These are phyloP conservation scores for Neopestalotiopsis sp. DNA, from an alignment of 2,329 filamentous ascomycete genomes.

Conservation along the genomic window DNA sequence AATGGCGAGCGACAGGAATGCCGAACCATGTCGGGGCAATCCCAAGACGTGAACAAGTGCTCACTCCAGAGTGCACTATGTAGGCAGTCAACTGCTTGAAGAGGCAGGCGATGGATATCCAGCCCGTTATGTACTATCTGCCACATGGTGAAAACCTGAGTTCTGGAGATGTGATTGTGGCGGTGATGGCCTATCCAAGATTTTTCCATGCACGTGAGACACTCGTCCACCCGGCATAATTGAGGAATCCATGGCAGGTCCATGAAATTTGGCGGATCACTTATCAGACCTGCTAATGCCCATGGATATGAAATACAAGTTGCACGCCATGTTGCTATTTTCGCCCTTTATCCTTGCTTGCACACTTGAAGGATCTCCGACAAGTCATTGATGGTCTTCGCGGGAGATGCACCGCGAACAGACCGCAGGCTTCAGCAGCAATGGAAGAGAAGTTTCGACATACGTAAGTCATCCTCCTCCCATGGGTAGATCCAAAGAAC, in stretches of 20 bases:
- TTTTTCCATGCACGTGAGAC: neutral
- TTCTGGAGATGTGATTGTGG: neutral
- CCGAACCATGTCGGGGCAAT: neutral
- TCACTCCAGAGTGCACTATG: neutral
- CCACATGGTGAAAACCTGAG: neutral
- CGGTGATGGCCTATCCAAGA: neutral
- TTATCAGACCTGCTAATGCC: neutral
- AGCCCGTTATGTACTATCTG: neutral
- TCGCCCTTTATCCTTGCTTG: slow-evolving; percentile 23
- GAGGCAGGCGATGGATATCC: neutral
- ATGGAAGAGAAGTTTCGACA: neutral
- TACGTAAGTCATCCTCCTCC: neutral
- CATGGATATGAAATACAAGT: neutral
- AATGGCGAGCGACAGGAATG: neutral
- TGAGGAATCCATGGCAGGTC: neutral
- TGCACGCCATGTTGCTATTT: slow-evolving; percentile 10
- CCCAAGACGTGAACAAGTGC: neutral
- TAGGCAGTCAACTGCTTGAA: neutral
- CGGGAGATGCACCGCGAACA: slow-evolving; percentile 12
- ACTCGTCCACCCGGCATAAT: neutral
- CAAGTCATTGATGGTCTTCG: slow-evolving; percentile 8
- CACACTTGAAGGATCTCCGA: slow-evolving; percentile 21
- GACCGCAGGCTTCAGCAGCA: neutral
- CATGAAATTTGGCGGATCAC: neutral
- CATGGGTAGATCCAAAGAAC: neutral